Evolutionary conservation across 352 stramenopile genomes (phyloP).

Genomic region (Hyaloperonospora arabidopsidis): DNA sequence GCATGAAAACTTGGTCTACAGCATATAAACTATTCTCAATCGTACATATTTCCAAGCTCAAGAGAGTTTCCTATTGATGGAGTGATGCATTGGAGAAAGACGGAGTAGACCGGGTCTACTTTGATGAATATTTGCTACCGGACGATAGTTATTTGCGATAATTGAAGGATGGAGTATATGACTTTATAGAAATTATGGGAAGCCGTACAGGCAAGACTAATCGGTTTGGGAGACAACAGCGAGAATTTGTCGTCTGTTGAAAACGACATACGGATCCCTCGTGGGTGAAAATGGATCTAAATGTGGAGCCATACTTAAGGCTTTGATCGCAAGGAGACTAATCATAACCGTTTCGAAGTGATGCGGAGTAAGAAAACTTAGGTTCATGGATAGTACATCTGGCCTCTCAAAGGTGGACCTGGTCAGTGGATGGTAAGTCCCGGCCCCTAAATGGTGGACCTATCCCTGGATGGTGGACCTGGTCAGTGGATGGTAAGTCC

Average conservation of each 20-base stretch:
- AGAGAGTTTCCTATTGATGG: background rate
- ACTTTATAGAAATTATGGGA: background rate
- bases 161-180: background rate
- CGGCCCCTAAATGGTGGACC: too few relatives aligned
- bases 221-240: background rate
- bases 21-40: background rate
- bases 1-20: background rate
- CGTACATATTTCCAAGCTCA: constrained; percentile 1
- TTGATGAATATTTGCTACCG: constrained; percentile 1
- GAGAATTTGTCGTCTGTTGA: background rate
- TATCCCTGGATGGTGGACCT: too few relatives aligned
- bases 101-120: background rate
- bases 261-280: background rate
- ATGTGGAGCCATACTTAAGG: background rate
- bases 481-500: too few relatives aligned
- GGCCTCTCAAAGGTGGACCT: too few relatives aligned
- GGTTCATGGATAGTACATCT: too few relatives aligned
- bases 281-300: background rate
- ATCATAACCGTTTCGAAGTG: background rate
- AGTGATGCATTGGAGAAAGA: background rate
- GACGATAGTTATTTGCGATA: background rate
- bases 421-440: too few relatives aligned
- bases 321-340: background rate
- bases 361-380: background rate
- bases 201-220: background rate